Percentiles rank a stretch among this genome's conserved stretches.
Evolutionary conservation across 257 asterid species (phyloP).

Genomic region (Cynanchum wilfordii): DNA sequence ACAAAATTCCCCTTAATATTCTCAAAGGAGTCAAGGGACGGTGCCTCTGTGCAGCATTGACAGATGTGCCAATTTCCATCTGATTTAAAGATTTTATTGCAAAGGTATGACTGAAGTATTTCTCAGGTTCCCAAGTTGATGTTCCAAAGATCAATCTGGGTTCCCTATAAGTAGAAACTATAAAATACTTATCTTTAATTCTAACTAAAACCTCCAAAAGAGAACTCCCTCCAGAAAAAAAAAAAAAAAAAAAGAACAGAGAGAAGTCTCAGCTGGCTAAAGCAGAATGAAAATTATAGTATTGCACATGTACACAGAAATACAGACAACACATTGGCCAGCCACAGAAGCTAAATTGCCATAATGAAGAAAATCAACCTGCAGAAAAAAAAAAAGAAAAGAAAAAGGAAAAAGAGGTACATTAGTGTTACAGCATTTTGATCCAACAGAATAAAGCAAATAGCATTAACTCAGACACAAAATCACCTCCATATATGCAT

Average conservation of each 20-base stretch:
- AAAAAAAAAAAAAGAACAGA: too few relatives aligned
- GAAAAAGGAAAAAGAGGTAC: not conserved
- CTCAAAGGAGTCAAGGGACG: conserved; percentile 49
- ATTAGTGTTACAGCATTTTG: not conserved
- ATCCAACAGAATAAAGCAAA: not conserved
- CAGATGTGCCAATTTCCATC: conserved; percentile 39
- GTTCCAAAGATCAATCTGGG: not conserved
- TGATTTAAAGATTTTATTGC: not conserved
- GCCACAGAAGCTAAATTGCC: not conserved
- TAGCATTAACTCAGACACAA: not conserved
- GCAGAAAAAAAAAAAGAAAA: conserved; percentile 3
- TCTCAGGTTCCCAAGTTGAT: not conserved
- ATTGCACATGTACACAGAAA: not conserved
- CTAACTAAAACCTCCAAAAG: not conserved
- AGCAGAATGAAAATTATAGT: not conserved
- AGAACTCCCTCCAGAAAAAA: not conserved
- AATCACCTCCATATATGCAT: not conserved
- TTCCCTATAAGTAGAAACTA: too few relatives aligned
- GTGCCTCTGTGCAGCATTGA: conserved; percentile 42
- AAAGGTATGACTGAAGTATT: too few relatives aligned
- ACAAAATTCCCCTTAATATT: conserved; percentile 53
- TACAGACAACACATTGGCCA: not conserved
- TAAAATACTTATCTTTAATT: not conserved
- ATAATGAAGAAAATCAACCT: conserved; percentile 5
- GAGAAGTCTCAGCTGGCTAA: conserved; percentile 2